Evolutionary conservation across 2,329 filamentous ascomycete genomes (phyloP).

Genomic region (Colletotrichum tofieldiae): DNA sequence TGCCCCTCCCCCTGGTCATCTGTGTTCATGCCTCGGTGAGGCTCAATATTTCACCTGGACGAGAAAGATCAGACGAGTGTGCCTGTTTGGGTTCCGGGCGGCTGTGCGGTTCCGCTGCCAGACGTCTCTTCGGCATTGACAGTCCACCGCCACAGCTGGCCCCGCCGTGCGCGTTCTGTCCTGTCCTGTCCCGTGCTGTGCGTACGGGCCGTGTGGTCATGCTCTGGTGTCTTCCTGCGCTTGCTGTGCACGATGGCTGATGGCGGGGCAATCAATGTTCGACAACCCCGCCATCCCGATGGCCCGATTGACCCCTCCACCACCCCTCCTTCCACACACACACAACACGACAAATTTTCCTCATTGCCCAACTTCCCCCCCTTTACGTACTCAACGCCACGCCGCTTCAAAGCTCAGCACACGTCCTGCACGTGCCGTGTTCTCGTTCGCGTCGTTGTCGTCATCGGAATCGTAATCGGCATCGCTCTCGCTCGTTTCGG

Average conservation of each 20-base stretch:
- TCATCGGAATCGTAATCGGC: conserved; percentile 6
- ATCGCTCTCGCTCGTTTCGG: conserved; percentile 12
- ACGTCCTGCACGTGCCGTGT: background rate
- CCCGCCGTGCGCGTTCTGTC: background rate
- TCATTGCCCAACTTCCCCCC: background rate
- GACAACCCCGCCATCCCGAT: conserved; percentile 20
- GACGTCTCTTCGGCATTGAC: background rate
- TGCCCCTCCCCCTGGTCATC: background rate
- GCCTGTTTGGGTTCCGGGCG: background rate
- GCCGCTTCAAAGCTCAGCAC: background rate
- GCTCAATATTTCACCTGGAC: conserved; percentile 12
- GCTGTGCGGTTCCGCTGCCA: conserved; percentile 1
- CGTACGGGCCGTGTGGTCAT: background rate
- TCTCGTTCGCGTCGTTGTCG: background rate
- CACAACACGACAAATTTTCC: conserved; percentile 4
- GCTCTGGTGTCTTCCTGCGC: background rate
- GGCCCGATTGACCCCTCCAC: background rate
- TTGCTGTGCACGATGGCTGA: background rate
- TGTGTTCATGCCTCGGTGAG: conserved; percentile 12
- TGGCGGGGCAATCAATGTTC: conserved; percentile 10
- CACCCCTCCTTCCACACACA: conserved; percentile 5
- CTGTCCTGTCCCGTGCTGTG: background rate
- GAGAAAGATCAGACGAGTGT: background rate
- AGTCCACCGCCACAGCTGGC: background rate
- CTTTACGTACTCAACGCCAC: conserved; percentile 3